Evolutionary conservation across 2,329 filamentous ascomycete species (phyloP), one percentile per base, ranked within the genome.

Genomic region (Setomelanomma holmii): DNA sequence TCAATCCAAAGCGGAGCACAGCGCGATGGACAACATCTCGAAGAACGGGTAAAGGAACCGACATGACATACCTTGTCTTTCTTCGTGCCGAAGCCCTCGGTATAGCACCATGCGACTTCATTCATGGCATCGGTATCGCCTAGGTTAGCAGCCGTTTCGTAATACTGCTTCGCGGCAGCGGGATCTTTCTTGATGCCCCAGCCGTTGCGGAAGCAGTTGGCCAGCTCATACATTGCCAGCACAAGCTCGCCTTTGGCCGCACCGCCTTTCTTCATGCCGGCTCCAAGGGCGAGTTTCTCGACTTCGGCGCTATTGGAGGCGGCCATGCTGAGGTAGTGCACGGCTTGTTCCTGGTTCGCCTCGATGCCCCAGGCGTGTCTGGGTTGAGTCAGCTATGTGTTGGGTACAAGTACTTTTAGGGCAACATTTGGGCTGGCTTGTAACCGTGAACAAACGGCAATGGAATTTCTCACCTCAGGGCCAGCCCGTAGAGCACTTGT

Each of bases 41-140:
- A 35, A 42, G 40, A 48, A 40, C 27, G 14, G 10, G 14, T 14
- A 30, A 6, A 30, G 27, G 14, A 14, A 30, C 27, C 27, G 44
- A 42, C 34, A 44, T 50, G 55, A 85, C 90, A 77, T 82, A 97
- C 93, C 90, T 96, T 98, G 80, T 99, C 93, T 76, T 98, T 99
- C 76, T 92, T 95, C 70, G 92, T 93, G 27, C 95, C 95, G 76
- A 96, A 96, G n/a, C 95, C 95, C 72, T 97, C 89, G 22, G 96
- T 76, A 81, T 95, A 98, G 79, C 95, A 99, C 91, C 92, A 96
- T 30, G 88, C 95, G 47, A 89, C 89, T 76, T 98, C 93, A 72
- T 97, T 96, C 93, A 98, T 96, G 51, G 93, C 95, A 79, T 99
- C 95, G 39, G 90, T 91, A 75, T 99, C 95, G 55, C 95, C 95